Base-by-base conservation (phyloP, 345 rosid species). In the Abelmoschus esculentus region DNA sequence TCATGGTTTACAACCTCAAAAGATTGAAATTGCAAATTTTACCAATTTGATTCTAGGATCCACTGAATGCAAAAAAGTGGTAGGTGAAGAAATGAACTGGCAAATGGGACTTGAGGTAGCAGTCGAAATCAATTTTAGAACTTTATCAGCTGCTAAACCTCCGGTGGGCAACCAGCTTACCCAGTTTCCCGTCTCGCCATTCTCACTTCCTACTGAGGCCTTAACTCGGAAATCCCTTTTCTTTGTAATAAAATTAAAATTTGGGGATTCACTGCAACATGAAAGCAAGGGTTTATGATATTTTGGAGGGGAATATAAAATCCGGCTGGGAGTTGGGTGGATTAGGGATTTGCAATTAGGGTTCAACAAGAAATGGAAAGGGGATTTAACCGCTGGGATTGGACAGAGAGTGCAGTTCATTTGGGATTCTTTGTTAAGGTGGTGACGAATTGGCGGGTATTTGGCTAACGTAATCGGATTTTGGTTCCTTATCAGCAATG, bases 41-140 rank as follows among this genome's bases (percentile, higher is more conserved):
- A 90, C 97, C 92, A 91, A 66, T 78, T 93, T 93, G 79, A 89
- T 85, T 55, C 95, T 84, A 2, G 97, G 91, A 78, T 93, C 98
- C 15, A 93, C 88, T 0, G 92, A 88, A 60, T 91, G 98, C 70
- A 93, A 70, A 75, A 89, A 88, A 9, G 97, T 91, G 14, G 86
- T 77, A 19, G 98, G 98, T 3, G 91, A 82, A 52, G 95, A 85
- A 42, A 93, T 85, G 79, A 86, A 90, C 76, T 93, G 97, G 73
- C 87, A 82, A 57, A 90, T 89, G 69, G 97, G 97, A 83, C 97
- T 86, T 34, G 96, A 90, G 6, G 92, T 88, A 19, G 95, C 91
- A 72, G 79, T 80, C 3, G 97, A 72, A 53, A 93, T 89, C 82
- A 86, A 76, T 60, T 92, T 75, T 75, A 91, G 81, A 73, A 88